These are phyloP conservation scores for Pestalotiopsis sp. DNA, from an alignment of 2,329 filamentous ascomycete genomes.

Conservation along the genomic window DNA sequence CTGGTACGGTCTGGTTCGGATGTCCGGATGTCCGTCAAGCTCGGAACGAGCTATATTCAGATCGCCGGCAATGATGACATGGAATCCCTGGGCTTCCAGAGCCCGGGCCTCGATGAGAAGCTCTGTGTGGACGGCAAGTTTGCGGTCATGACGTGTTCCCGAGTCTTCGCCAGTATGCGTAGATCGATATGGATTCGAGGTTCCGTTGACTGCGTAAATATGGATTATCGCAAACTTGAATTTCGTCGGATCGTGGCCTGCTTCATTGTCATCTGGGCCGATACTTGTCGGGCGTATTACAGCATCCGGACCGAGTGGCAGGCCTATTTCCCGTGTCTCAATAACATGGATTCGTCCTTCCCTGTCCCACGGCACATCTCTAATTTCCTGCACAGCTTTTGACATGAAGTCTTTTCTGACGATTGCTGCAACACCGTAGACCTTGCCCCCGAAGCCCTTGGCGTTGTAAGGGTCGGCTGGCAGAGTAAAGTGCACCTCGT, in stretches of 20 bases:
- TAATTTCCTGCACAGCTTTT: constrained; percentile 29
- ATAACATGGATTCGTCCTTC: constrained; percentile 54
- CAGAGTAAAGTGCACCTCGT: constrained; percentile 46
- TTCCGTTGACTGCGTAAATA: constrained; percentile 57
- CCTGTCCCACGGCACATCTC: constrained; percentile 50
- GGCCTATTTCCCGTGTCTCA: constrained; percentile 30
- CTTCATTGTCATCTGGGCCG: not conserved
- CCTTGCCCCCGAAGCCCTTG: constrained; percentile 48
- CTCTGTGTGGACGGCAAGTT: constrained; percentile 47
- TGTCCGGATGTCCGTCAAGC: constrained; percentile 42
- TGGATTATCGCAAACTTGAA: constrained; percentile 49
- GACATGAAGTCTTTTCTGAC: constrained; percentile 44
- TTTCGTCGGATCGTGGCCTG: too few species aligned
- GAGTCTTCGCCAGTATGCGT: constrained; percentile 40
- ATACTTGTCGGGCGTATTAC: not conserved
- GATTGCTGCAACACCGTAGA: constrained; percentile 55
- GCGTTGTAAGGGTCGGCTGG: constrained; percentile 53
- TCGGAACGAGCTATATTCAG: constrained; percentile 49
- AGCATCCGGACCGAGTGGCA: not conserved
- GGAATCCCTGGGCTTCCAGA: constrained; percentile 42
- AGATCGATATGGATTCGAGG: constrained; percentile 45
- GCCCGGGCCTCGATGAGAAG: constrained; percentile 45
- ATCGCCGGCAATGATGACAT: constrained; percentile 52
- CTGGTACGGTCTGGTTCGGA: constrained; percentile 45
- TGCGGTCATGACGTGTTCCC: constrained; percentile 54